Percentiles rank a stretch among this genome's conserved stretches.
Conservation (phyloP, 257 asterid species). For the Primulina eburnea region DNA sequence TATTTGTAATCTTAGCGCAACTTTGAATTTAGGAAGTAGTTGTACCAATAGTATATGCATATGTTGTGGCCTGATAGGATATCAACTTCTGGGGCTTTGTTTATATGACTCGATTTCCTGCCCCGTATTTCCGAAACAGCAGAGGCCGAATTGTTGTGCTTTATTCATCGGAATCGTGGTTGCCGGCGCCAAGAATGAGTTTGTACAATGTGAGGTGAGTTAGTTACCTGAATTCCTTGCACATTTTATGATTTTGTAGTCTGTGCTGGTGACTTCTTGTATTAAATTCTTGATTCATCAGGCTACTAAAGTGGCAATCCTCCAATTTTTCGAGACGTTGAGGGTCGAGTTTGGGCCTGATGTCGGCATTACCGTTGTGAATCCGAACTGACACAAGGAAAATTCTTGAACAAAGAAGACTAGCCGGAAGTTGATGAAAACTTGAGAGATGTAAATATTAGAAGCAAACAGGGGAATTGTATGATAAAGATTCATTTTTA, state of each 20-base stretch:
- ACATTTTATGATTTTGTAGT: too few species aligned
- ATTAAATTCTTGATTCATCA: conserved; percentile 6
- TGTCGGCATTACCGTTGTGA: conserved; percentile 64
- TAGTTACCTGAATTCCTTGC: background rate
- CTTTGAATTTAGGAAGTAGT: too few species aligned
- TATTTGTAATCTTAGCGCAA: too few species aligned
- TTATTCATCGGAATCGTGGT: conserved; percentile 56
- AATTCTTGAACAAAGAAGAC: conserved; percentile 44
- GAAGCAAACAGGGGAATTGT: background rate
- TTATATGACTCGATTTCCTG: background rate
- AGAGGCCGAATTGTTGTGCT: conserved; percentile 55
- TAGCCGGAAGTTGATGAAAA: conserved; percentile 50
- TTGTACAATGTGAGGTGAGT: conserved; percentile 48
- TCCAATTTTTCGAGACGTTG: conserved; percentile 62
- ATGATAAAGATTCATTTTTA: background rate
- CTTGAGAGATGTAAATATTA: conserved; percentile 55
- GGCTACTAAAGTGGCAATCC: conserved; percentile 32
- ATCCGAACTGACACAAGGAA: conserved; percentile 65
- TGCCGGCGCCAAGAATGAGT: conserved; percentile 60
- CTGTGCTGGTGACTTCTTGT: too few species aligned
- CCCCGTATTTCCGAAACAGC: conserved; percentile 31
- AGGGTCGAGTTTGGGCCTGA: conserved; percentile 68
- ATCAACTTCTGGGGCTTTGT: background rate
- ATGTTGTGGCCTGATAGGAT: conserved; percentile 39
- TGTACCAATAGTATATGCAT: too few species aligned